Conservation (phyloP, 306 rosid genomes). For the Sicyos baderoa region DNA sequence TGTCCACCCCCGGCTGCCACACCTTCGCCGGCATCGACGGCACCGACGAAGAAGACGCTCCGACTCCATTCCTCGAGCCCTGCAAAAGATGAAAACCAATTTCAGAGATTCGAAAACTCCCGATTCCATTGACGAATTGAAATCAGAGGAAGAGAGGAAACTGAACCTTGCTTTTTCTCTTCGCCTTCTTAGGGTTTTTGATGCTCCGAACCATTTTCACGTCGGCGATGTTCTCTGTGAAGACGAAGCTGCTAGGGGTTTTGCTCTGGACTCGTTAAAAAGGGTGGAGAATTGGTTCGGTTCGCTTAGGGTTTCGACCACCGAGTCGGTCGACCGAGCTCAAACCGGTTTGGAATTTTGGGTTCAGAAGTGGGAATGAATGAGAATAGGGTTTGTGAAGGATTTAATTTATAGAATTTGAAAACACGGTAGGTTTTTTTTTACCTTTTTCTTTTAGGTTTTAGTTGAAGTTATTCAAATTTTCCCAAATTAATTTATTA, state of each 20-base stretch:
- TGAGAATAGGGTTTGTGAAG: too few species aligned
- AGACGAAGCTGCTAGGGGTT: not conserved
- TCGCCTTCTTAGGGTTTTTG: slow-evolving; percentile 57
- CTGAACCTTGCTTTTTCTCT: slow-evolving; percentile 69
- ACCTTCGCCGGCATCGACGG: slow-evolving; percentile 66
- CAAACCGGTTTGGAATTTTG: not conserved
- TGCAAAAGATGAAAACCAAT: not conserved
- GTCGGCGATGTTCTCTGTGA: not conserved
- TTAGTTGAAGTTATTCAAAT: too few species aligned
- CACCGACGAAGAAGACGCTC: slow-evolving; percentile 38
- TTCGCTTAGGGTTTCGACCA: not conserved
- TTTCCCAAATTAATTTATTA: too few species aligned
- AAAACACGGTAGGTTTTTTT: too few species aligned
- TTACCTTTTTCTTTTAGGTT: too few species aligned
- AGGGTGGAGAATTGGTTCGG: not conserved
- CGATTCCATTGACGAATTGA: not conserved
- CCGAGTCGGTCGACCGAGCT: not conserved
- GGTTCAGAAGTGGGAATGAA: not conserved
- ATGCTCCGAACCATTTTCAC: slow-evolving; percentile 60
- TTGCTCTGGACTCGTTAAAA: not conserved
- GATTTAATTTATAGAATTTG: too few species aligned
- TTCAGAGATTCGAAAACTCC: too few species aligned
- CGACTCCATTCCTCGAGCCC: slow-evolving; percentile 54
- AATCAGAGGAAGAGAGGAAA: not conserved
- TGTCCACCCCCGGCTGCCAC: slow-evolving; percentile 96